Evolutionary conservation across 116 monocot genomes (phyloP).

Genomic region (Papilionanthe hybrid): DNA sequence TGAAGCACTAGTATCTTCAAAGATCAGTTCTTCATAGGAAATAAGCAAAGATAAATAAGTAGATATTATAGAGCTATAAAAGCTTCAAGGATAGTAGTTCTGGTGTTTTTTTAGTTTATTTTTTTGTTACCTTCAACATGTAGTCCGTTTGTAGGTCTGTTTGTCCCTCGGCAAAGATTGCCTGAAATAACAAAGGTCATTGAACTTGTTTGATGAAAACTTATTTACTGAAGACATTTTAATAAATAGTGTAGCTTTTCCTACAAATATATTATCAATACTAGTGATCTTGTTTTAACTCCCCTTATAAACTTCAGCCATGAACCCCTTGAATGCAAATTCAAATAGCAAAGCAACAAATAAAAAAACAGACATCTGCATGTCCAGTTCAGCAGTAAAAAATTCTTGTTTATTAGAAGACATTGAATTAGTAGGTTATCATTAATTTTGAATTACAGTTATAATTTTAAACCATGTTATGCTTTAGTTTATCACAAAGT

Average conservation of each 20-base stretch:
- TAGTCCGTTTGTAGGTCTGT: conserved; percentile 50
- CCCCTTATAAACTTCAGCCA: no score
- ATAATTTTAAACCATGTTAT: neutral
- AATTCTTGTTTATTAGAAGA: no score
- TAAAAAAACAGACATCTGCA: no score
- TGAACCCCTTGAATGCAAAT: no score
- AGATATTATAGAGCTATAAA: neutral
- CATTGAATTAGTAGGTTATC: no score
- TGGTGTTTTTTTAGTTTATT: neutral
- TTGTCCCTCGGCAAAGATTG: conserved; percentile 34
- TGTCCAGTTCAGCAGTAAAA: no score
- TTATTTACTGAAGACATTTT: no score
- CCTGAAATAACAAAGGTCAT: conserved; percentile 17
- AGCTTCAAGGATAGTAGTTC: neutral
- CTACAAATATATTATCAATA: no score
- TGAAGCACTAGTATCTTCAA: neutral
- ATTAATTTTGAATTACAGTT: no score
- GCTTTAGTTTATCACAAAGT: neutral
- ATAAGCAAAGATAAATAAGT: neutral
- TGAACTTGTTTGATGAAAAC: neutral
- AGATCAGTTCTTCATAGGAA: neutral
- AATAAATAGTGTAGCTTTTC: no score
- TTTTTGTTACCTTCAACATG: conserved; percentile 40
- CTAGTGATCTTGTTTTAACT: no score
- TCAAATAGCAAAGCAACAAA: no score